These are phyloP conservation scores for Zygosaccharomyces pseudobailii DNA, from an alignment of 1,139 yeast species.

Conservation along the genomic window DNA sequence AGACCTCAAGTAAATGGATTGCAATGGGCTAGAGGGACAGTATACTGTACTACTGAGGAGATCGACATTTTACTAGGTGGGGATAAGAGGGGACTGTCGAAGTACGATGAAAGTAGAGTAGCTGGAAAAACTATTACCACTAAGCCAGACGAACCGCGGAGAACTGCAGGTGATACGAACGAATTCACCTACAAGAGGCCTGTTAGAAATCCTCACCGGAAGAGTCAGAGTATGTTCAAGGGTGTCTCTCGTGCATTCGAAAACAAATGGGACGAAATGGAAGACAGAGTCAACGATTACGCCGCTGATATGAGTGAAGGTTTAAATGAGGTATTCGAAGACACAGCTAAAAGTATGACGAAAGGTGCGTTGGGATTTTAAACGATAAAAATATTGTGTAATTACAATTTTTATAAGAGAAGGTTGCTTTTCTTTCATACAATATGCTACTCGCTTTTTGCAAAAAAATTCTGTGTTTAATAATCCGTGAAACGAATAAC, in stretches of 20 bases:
- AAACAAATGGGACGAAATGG: constrained; percentile 49
- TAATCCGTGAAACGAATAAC: not conserved
- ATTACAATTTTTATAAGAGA: not conserved
- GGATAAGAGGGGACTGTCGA: constrained; percentile 50
- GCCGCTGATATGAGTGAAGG: constrained; percentile 53
- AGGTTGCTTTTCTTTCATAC: not conserved
- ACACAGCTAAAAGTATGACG: constrained; percentile 48
- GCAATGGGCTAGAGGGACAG: constrained; percentile 84
- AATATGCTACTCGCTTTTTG: not conserved
- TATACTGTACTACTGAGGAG: constrained; percentile 54
- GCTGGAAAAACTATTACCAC: constrained; percentile 53
- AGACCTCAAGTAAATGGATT: constrained; percentile 77
- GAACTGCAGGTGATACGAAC: constrained; percentile 7
- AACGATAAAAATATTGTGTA: not conserved
- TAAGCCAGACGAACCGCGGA: constrained; percentile 19
- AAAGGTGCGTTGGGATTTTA: constrained; percentile 50
- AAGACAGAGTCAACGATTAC: constrained; percentile 53
- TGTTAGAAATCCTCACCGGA: constrained; percentile 36
- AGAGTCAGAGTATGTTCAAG: constrained; percentile 38
- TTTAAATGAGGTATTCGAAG: constrained; percentile 49
- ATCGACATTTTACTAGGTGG: constrained; percentile 57
- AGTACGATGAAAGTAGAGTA: constrained; percentile 50
- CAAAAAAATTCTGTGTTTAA: not conserved
- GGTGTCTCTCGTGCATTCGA: constrained; percentile 46
- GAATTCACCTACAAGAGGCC: constrained; percentile 49